These are phyloP conservation scores for Neurospora pannonica DNA, from an alignment of 495 filamentous ascomycete genomes.

Conservation along the genomic window DNA sequence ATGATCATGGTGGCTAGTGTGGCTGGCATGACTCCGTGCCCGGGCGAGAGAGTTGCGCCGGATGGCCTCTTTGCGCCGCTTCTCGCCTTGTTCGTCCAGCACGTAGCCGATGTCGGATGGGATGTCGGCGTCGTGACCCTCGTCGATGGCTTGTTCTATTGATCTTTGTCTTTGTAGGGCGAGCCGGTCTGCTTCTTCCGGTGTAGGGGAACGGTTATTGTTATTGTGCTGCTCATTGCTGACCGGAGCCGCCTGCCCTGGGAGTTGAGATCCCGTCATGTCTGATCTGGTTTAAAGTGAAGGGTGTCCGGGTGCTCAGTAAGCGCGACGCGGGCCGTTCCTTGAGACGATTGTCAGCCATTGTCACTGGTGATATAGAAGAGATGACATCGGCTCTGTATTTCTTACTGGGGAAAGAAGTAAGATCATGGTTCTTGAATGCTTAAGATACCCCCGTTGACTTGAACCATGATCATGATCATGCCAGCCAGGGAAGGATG, in stretches of 20 bases:
- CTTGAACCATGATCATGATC: not conserved
- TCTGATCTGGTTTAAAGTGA: not conserved
- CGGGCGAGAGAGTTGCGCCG: conserved; percentile 20
- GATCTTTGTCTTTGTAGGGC: conserved; percentile 20
- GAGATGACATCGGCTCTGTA: not conserved
- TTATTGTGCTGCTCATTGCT: not conserved
- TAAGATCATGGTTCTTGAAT: not conserved
- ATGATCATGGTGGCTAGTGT: not conserved
- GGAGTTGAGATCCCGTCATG: not conserved
- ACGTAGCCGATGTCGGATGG: conserved; percentile 34
- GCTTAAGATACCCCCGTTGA: not conserved
- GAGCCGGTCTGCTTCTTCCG: not conserved
- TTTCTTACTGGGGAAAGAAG: not conserved
- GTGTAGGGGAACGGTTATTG: not conserved
- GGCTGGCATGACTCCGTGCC: conserved; percentile 8
- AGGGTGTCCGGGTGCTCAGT: no score
- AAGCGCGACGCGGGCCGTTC: not conserved
- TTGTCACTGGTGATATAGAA: not conserved
- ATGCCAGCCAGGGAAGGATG: not conserved
- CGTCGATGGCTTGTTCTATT: conserved; percentile 27
- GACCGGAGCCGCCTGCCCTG: not conserved
- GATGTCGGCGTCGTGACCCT: conserved; percentile 43
- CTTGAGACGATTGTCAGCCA: not conserved
- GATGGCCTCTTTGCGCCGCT: conserved; percentile 23
- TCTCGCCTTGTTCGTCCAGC: conserved; percentile 26